Evolutionary conservation across 106 monocot species (phyloP).

Genomic region (Narthecium ossifragum): DNA sequence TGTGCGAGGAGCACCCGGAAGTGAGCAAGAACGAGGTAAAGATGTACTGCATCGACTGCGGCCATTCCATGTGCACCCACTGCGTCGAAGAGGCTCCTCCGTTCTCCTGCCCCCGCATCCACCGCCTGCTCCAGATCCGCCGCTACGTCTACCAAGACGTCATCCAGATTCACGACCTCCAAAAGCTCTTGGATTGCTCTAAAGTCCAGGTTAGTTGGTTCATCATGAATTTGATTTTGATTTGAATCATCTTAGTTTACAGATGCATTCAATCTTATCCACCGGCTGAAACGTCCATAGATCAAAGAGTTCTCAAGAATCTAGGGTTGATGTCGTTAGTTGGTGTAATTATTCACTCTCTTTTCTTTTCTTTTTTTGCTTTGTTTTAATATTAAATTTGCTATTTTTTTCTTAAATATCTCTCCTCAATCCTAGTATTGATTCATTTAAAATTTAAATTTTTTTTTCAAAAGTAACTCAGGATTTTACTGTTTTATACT

Average conservation of each 20-base stretch:
- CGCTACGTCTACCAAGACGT: conserved; percentile 60
- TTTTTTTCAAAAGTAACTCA: not conserved
- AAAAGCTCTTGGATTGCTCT: conserved; percentile 45
- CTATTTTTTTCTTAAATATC: not conserved
- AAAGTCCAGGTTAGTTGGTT: conserved; percentile 31
- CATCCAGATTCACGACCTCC: conserved; percentile 35
- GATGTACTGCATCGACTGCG: conserved; percentile 55
- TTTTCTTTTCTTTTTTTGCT: not conserved
- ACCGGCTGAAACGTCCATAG: not conserved
- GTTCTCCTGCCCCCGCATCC: conserved; percentile 6
- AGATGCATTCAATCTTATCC: not conserved
- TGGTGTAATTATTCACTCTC: not conserved
- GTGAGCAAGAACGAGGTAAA: conserved; percentile 43
- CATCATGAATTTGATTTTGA: not conserved
- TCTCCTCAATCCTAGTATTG: not conserved
- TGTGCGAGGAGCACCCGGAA: conserved; percentile 29
- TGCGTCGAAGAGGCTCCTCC: conserved; percentile 11
- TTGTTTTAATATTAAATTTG: not conserved
- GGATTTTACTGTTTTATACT: not conserved
- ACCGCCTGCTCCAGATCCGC: conserved; percentile 48
- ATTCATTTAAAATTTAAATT: not conserved
- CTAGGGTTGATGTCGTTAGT: too few species aligned
- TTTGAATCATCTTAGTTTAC: not conserved
- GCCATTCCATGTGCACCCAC: conserved; percentile 22
- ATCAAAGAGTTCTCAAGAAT: too few species aligned